phyloP scores from a whole-genome alignment of 257 asterid genomes.

The Scutellaria baicalensis region DNA sequence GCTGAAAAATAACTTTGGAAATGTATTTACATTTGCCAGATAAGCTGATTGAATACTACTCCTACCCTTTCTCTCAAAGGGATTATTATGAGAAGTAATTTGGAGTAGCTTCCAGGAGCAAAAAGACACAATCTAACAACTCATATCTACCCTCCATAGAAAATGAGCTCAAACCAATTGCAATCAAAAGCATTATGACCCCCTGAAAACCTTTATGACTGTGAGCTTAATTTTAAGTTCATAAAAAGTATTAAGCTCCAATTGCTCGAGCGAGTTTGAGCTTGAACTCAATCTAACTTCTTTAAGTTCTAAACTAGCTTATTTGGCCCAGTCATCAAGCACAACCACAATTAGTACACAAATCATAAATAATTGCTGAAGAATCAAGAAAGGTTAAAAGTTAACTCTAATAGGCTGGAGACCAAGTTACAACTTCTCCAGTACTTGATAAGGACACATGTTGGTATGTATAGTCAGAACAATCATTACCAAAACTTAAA shows the following conservation, averaged over 20 bases:
- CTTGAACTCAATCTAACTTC: background rate
- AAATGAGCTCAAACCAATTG: background rate
- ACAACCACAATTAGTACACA: background rate
- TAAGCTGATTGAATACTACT: background rate
- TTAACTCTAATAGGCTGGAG: background rate
- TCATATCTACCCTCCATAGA: background rate
- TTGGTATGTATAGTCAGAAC: background rate
- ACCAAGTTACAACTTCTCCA: background rate
- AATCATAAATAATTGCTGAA: background rate
- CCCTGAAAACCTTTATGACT: background rate
- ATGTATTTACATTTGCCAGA: background rate
- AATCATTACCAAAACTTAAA: background rate
- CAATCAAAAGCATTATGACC: background rate
- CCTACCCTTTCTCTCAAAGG: background rate
- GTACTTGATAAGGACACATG: background rate
- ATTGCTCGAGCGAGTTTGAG: background rate
- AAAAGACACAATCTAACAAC: background rate
- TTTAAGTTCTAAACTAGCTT: background rate
- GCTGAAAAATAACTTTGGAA: background rate
- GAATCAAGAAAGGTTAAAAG: background rate
- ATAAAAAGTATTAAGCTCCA: background rate
- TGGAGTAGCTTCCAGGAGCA: slow-evolving; percentile 5
- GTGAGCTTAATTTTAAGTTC: background rate
- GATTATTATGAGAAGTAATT: background rate
- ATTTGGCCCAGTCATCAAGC: background rate